Evolutionary conservation across 768 basidiomycete species (phyloP).

Genomic region (Lentinus tigrinus): DNA sequence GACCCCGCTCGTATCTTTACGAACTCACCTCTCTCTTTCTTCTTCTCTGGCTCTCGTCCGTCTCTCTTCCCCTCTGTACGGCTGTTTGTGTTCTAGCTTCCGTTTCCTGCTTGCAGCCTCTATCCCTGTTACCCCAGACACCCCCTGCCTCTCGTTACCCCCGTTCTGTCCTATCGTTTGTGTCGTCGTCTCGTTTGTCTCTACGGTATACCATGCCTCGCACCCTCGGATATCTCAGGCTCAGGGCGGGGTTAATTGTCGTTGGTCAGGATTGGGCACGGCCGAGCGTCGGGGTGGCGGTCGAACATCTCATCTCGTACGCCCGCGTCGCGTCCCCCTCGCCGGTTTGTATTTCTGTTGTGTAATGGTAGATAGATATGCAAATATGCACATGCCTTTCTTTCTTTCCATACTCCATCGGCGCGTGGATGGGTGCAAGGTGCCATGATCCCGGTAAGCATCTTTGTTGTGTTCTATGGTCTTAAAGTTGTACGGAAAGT

Average conservation of each 20-base stretch:
- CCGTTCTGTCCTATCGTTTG: not conserved
- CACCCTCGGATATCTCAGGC: constrained; percentile 1
- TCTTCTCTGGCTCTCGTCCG: not conserved
- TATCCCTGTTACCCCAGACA: constrained; percentile 2
- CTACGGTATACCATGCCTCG: constrained; percentile 14
- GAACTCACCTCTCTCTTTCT: constrained; percentile 2
- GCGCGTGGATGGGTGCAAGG: too few relatives aligned
- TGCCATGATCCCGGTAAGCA: too few relatives aligned
- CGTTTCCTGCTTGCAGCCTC: constrained; percentile 2
- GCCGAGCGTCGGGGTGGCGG: not conserved
- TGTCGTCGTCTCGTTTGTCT: not conserved
- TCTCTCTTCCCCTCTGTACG: not conserved
- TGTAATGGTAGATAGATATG: constrained; percentile 18
- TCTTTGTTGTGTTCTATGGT: too few relatives aligned
- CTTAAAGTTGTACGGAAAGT: too few relatives aligned
- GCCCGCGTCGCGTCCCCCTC: not conserved
- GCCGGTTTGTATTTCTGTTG: constrained; percentile 4
- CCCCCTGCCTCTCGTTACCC: constrained; percentile 2
- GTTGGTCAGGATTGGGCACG: constrained; percentile 1
- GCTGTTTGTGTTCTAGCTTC: not conserved
- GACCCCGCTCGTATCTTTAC: not conserved
- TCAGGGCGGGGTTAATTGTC: constrained; percentile 8
- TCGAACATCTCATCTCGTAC: not conserved
- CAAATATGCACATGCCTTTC: constrained; percentile 13
- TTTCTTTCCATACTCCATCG: too few relatives aligned